Conservation (phyloP, 2,329 filamentous ascomycete species). For the Diaporthe aspalathi region DNA sequence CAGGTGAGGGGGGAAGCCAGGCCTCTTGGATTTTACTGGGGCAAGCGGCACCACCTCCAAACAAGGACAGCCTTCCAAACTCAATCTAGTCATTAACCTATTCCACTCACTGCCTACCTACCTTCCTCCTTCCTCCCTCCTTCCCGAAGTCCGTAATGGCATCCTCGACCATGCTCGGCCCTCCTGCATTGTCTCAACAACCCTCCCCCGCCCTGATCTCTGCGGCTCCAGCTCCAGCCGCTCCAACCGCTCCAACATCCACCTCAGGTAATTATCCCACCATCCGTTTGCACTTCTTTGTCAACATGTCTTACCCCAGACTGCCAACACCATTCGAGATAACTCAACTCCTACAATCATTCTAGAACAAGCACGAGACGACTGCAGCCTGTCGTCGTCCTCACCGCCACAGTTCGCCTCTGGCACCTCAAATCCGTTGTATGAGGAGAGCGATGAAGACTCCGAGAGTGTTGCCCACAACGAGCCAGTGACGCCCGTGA, state of each 20-base stretch:
- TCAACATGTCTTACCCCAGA: background rate
- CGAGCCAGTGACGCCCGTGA: slow-evolving; percentile 72
- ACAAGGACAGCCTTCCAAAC: slow-evolving; percentile 28
- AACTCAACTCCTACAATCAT: slow-evolving; percentile 38
- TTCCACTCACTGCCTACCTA: background rate
- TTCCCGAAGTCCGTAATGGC: slow-evolving; percentile 43
- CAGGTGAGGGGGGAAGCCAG: slow-evolving; percentile 22
- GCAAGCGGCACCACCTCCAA: slow-evolving; percentile 26
- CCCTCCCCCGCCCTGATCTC: slow-evolving; percentile 37
- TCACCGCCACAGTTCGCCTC: slow-evolving; percentile 61
- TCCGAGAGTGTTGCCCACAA: slow-evolving; percentile 69
- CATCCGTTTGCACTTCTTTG: slow-evolving; percentile 37
- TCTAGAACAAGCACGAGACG: slow-evolving; percentile 38
- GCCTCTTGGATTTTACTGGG: slow-evolving; percentile 29
- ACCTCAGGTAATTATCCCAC: slow-evolving; percentile 16
- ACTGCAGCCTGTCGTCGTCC: slow-evolving; percentile 49
- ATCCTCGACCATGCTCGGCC: slow-evolving; percentile 44
- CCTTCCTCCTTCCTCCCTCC: slow-evolving; percentile 16
- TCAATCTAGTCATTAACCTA: slow-evolving; percentile 28
- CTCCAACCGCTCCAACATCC: slow-evolving; percentile 11
- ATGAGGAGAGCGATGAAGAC: slow-evolving; percentile 67
- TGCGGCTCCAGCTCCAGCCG: slow-evolving; percentile 4
- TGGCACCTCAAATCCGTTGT: slow-evolving; percentile 64
- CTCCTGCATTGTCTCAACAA: slow-evolving; percentile 48
- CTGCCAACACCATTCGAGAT: slow-evolving; percentile 28